Conservation (phyloP, 257 asterid genomes). For the Salvia miltiorrhiza region DNA sequence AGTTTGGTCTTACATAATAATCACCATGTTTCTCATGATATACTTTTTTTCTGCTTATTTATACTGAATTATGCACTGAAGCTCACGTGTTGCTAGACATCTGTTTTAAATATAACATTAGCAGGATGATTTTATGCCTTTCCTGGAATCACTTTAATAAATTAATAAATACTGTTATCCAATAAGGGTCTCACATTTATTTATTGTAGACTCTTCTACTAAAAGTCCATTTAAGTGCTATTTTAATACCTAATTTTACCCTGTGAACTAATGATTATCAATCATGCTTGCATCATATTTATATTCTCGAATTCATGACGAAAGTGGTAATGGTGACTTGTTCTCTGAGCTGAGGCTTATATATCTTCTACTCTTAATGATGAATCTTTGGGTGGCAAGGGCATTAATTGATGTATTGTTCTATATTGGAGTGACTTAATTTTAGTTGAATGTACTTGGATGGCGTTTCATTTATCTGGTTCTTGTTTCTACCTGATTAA, state of each 20-base stretch:
- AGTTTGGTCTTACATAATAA: conserved; percentile 3
- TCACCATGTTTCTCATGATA: neutral
- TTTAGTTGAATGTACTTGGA: conserved; percentile 11
- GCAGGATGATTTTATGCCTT: neutral
- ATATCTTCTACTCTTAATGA: neutral
- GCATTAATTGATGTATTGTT: conserved; percentile 6
- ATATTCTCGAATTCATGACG: neutral
- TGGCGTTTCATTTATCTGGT: conserved; percentile 13
- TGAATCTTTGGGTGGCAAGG: neutral
- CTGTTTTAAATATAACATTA: neutral
- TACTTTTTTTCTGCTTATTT: conserved; percentile 1
- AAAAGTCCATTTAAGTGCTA: neutral
- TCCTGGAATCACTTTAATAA: neutral
- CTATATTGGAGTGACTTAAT: neutral
- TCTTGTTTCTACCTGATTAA: conserved; percentile 26
- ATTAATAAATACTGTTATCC: neutral
- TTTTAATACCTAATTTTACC: neutral
- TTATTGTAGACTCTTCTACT: conserved; percentile 3
- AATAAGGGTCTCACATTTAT: neutral
- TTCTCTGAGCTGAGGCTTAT: neutral
- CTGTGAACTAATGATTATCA: neutral
- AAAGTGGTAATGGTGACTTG: neutral
- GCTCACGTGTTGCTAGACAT: conserved; percentile 7
- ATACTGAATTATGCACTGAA: neutral
- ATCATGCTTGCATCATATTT: neutral